These are phyloP conservation scores for Omphalotus guepiniiformis DNA, from an alignment of 768 basidiomycete species.

Conservation along the genomic window DNA sequence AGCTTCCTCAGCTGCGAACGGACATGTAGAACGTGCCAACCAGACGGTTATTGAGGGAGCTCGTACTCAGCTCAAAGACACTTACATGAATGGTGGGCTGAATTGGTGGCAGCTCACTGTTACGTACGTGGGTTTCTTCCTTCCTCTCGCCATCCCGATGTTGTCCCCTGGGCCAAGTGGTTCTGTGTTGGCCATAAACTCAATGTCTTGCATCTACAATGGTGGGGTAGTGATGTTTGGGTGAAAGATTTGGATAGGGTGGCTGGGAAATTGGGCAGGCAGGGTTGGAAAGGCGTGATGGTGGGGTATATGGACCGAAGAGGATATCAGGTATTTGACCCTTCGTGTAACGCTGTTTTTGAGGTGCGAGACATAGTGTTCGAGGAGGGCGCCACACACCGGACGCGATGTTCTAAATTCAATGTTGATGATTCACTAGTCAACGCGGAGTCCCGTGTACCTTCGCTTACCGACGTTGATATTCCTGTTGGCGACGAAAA, in stretches of 20 bases:
- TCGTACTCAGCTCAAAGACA: background rate
- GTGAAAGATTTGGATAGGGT: conserved; percentile 10
- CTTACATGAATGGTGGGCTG: background rate
- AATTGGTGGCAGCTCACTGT: background rate
- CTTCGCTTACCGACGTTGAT: background rate
- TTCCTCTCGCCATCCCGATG: background rate
- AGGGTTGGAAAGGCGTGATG: conserved; percentile 13
- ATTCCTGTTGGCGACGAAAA: background rate
- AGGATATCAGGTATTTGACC: conserved; percentile 10
- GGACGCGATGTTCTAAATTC: background rate
- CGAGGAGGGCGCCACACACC: conserved; percentile 2
- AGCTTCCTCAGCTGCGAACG: background rate
- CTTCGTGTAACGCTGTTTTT: background rate
- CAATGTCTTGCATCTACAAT: conserved; percentile 11
- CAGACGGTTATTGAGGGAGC: background rate
- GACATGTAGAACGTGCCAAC: background rate
- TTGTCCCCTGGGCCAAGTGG: background rate
- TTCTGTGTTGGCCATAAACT: background rate
- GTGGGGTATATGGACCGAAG: conserved; percentile 13
- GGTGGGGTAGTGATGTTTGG: conserved; percentile 10
- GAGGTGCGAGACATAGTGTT: conserved; percentile 11
- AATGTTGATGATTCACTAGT: background rate
- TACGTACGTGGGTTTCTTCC: background rate
- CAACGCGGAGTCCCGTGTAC: background rate
- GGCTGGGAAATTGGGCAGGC: conserved; percentile 12